Conservation (phyloP, 768 basidiomycete genomes). For the Mycena crocata region DNA sequence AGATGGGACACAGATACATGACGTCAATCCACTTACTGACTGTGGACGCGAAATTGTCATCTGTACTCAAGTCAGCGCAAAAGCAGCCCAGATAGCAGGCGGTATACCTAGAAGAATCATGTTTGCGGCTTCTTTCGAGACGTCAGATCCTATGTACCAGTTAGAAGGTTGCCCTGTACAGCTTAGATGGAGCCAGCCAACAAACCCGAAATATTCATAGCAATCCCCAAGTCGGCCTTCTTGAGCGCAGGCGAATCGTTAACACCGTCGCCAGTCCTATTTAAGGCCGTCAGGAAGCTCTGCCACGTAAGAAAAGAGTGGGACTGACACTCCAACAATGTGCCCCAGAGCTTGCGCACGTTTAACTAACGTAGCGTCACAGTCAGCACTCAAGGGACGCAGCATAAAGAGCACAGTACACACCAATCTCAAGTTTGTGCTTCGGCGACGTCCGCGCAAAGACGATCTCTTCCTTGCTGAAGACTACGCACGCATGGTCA, state of each 20-base stretch:
- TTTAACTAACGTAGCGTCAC: slow-evolving; percentile 60
- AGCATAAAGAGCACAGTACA: slow-evolving; percentile 28
- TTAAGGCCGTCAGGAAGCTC: slow-evolving; percentile 14
- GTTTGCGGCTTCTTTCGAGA: slow-evolving; percentile 80
- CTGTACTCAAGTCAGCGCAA: slow-evolving; percentile 41
- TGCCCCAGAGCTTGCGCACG: slow-evolving; percentile 78
- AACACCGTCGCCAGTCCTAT: slow-evolving; percentile 77
- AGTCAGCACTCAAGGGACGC: background rate
- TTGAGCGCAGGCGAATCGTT: slow-evolving; percentile 80
- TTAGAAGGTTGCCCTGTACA: background rate
- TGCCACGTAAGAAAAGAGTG: background rate
- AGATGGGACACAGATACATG: background rate
- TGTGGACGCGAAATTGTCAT: slow-evolving; percentile 80
- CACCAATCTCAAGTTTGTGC: slow-evolving; percentile 80
- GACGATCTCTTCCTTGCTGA: slow-evolving; percentile 76
- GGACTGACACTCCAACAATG: slow-evolving; percentile 75
- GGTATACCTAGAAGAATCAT: slow-evolving; percentile 75
- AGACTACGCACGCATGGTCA: slow-evolving; percentile 53
- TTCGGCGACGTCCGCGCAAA: slow-evolving; percentile 80
- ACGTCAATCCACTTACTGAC: slow-evolving; percentile 62
- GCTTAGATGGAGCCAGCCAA: background rate
- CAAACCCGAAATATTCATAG: slow-evolving; percentile 76
- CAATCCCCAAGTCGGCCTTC: slow-evolving; percentile 78
- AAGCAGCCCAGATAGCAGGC: background rate
- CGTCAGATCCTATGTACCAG: slow-evolving; percentile 60